Evolutionary conservation across 1,284 basidiomycete species (phyloP).

Genomic region (Marasmius fiardii): DNA sequence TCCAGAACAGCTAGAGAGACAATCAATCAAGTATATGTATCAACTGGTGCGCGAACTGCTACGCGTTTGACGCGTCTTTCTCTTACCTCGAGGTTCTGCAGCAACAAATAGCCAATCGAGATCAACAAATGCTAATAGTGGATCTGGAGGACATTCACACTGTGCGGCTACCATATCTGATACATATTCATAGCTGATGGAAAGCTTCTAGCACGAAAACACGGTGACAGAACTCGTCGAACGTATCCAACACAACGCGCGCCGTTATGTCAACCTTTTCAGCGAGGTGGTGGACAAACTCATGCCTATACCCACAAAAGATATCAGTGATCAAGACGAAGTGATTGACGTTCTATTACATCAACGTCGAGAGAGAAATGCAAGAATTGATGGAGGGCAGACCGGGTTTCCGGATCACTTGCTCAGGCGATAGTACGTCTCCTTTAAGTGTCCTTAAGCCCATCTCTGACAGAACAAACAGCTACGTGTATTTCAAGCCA

Average conservation of each 20-base stretch:
- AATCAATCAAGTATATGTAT: constrained; percentile 78
- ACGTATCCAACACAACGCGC: constrained; percentile 82
- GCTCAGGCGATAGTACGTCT: constrained; percentile 88
- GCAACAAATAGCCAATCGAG: constrained; percentile 92
- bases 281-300: constrained; percentile 88
- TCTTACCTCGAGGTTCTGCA: constrained; percentile 32
- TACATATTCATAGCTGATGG: constrained; percentile 1
- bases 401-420: constrained; percentile 87
- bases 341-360: constrained; percentile 95
- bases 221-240: constrained; percentile 64
- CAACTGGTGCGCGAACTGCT: constrained; percentile 66
- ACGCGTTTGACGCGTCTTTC: constrained; percentile 25
- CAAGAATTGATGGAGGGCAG: constrained; percentile 64
- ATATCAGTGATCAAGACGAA: constrained; percentile 86
- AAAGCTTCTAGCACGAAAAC: constrained; percentile 59
- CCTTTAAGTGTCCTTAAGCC: neutral
- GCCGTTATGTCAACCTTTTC: constrained; percentile 90
- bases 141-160: constrained; percentile 79
- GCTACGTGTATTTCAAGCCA: constrained; percentile 93
- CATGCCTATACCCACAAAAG: constrained; percentile 84
- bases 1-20: constrained; percentile 36
- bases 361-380: constrained; percentile 87
- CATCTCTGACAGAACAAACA: constrained; percentile 31
- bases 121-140: constrained; percentile 81
- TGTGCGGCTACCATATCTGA: constrained; percentile 35